Conservation (phyloP, 306 rosid genomes). For the Prunus dulcis region DNA sequence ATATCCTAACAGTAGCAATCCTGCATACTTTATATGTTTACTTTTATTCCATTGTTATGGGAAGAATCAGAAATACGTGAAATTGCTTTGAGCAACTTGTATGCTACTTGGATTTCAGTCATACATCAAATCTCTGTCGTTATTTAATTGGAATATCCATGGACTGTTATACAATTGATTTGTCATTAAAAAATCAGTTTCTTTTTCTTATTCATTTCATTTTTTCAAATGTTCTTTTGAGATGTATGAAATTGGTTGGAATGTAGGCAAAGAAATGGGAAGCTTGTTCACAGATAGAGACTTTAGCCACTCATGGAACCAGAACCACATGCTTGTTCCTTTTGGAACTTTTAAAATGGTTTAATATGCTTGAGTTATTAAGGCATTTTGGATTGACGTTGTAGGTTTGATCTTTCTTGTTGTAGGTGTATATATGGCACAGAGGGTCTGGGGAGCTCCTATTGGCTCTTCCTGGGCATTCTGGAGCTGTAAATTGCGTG, state of each 20-base stretch:
- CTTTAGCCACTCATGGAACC: no score
- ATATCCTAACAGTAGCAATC: background rate
- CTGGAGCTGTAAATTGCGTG: constrained; percentile 70
- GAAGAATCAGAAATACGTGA: background rate
- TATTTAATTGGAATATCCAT: background rate
- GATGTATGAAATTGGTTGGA: background rate
- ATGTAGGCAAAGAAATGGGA: background rate
- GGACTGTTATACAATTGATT: background rate
- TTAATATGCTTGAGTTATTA: background rate
- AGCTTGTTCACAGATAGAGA: background rate
- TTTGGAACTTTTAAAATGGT: background rate
- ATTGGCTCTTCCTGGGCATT: constrained; percentile 58
- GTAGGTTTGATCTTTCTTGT: constrained; percentile 1
- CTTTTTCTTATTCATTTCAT: background rate
- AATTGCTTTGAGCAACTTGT: background rate
- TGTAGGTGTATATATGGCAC: constrained; percentile 65
- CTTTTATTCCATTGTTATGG: background rate
- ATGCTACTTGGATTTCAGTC: background rate
- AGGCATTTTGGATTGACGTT: background rate
- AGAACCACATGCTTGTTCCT: background rate
- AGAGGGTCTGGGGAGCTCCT: constrained; percentile 50
- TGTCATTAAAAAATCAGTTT: background rate
- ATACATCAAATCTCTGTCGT: background rate
- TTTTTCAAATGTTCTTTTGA: background rate
- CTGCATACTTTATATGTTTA: background rate